These are phyloP conservation scores for Gonium pectorale DNA, from an alignment of 139 green algal genomes.

Conservation along the genomic window DNA sequence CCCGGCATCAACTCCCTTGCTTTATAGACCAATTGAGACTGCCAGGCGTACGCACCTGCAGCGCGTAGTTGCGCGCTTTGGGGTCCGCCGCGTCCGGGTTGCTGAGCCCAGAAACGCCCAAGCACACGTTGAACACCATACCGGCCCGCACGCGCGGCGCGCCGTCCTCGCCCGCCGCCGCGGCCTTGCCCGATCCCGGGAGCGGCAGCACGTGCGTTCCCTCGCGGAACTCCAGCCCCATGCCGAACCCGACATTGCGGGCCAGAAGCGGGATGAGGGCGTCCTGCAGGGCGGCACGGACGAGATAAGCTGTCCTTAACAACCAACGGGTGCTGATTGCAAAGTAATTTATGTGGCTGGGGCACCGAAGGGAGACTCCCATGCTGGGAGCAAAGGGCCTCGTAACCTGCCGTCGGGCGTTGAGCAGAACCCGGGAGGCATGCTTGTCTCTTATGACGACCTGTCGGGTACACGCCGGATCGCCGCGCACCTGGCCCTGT, in stretches of 20 bases:
- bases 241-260: conserved; percentile 91
- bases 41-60: conserved; percentile 68
- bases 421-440: neutral
- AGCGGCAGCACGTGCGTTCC: conserved; percentile 41
- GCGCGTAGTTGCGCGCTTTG: conserved; percentile 60
- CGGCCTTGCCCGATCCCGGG: conserved; percentile 36
- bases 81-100: conserved; percentile 43
- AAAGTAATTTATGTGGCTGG: too few species aligned
- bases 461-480: conserved; percentile 73
- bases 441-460: too few species aligned
- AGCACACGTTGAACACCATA: conserved; percentile 81
- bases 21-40: too few species aligned
- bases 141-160: conserved; percentile 51
- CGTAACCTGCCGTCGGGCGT: too few species aligned
- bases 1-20: too few species aligned
- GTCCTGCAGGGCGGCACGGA: conserved; percentile 39
- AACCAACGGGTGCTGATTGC: too few species aligned
- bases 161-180: conserved; percentile 15
- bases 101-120: conserved; percentile 51
- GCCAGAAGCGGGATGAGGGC: conserved; percentile 80
- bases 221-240: conserved; percentile 91
- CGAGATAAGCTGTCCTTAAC: too few species aligned
- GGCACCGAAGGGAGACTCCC: too few species aligned
- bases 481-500: conserved; percentile 52
- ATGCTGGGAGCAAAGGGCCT: too few species aligned